phyloP scores from a whole-genome alignment of 1,139 yeast species.

The Kluyveromyces sp. region DNA sequence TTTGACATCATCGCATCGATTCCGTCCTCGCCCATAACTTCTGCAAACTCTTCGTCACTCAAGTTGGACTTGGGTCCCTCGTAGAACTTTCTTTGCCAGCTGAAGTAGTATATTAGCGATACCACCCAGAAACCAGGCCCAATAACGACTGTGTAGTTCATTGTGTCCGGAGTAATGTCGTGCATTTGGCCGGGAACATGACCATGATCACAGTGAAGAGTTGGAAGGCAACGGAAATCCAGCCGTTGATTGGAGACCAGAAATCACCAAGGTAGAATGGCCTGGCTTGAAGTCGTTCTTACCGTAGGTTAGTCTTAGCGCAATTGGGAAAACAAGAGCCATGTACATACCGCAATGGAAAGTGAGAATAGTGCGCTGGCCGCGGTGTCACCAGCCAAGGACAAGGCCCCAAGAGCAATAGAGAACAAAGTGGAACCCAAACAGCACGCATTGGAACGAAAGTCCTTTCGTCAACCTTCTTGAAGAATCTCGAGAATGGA shows the following conservation, averaged over 20 bases:
- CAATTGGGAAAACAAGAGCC: conserved; percentile 47
- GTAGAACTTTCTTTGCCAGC: conserved; percentile 38
- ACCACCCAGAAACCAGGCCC: conserved; percentile 39
- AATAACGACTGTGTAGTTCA: conserved; percentile 51
- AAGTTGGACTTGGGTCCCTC: conserved; percentile 40
- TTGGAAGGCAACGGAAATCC: conserved; percentile 33
- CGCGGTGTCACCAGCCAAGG: conserved; percentile 48
- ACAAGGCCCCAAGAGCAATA: conserved; percentile 42
- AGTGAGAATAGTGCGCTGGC: conserved; percentile 47
- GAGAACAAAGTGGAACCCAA: conserved; percentile 39
- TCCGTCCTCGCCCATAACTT: conserved; percentile 10
- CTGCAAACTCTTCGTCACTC: conserved; percentile 21
- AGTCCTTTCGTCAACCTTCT: conserved; percentile 40
- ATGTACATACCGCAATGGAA: conserved; percentile 47
- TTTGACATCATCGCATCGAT: conserved; percentile 10
- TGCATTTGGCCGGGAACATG: conserved; percentile 35
- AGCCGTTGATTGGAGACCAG: conserved; percentile 34
- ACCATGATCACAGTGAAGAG: conserved; percentile 35
- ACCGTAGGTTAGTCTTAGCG: conserved; percentile 38
- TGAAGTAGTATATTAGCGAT: conserved; percentile 36
- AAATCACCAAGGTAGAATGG: conserved; percentile 43
- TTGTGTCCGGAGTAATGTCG: conserved; percentile 32
- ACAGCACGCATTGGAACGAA: conserved; percentile 51
- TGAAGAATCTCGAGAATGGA: conserved; percentile 37
- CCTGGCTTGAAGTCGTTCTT: conserved; percentile 46